These are phyloP conservation scores for Mimosa bimucronata DNA, from an alignment of 306 rosid genomes.

Conservation along the genomic window DNA sequence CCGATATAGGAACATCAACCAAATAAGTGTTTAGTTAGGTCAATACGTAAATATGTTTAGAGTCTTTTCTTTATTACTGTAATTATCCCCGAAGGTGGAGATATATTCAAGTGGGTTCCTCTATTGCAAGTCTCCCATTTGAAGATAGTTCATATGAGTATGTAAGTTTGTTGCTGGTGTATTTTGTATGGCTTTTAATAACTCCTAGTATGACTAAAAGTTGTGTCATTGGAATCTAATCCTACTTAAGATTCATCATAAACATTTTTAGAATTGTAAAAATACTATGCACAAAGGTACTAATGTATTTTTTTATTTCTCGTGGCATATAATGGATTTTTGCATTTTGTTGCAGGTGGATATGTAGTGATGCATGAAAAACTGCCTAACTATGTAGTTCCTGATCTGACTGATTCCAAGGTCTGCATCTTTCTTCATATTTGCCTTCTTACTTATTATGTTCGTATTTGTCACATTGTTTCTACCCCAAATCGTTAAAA, in stretches of 20 bases:
- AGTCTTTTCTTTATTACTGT: no score
- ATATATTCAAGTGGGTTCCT: background rate
- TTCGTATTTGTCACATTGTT: background rate
- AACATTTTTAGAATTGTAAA: no score
- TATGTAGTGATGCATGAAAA: slow-evolving; percentile 34
- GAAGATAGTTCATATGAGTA: no score
- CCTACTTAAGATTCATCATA: background rate
- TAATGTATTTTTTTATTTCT: background rate
- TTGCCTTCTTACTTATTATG: background rate
- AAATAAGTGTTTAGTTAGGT: no score
- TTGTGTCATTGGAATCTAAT: background rate
- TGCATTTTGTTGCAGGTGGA: slow-evolving; percentile 33
- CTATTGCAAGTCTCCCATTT: no score
- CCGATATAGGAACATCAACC: no score
- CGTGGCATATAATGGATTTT: background rate
- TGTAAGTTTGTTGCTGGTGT: background rate
- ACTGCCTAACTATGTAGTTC: slow-evolving; percentile 38
- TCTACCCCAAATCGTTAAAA: background rate
- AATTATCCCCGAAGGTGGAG: no score
- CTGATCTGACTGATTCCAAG: slow-evolving; percentile 14
- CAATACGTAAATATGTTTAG: no score
- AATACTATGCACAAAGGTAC: no score
- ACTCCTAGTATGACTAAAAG: background rate
- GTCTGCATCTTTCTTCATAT: background rate
- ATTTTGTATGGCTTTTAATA: background rate